Evolutionary conservation across 139 green algal genomes (phyloP).

Genomic region (Edaphochlamys debaryana): DNA sequence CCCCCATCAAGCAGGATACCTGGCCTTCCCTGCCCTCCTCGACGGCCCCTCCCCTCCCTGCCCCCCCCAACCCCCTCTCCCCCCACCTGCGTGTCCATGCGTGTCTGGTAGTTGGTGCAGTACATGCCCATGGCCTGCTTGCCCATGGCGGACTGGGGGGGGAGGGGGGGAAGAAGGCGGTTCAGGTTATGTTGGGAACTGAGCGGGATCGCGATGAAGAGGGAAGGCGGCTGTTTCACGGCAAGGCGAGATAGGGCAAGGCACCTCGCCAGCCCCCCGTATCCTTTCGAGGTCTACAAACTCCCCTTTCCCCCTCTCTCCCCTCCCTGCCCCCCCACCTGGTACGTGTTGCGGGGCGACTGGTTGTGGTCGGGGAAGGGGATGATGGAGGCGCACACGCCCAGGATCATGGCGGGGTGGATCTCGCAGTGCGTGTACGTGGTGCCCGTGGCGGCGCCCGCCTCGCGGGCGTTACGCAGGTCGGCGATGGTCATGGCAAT

Average conservation of each 20-base stretch:
- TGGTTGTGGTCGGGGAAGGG: slow-evolving; percentile 99
- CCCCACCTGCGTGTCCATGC: slow-evolving; percentile 74
- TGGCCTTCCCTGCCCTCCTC: too few relatives aligned
- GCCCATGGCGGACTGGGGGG: slow-evolving; percentile 85
- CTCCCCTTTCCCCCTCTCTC: too few relatives aligned
- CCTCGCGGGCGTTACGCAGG: slow-evolving; percentile 64
- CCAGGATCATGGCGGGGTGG: slow-evolving; percentile 98
- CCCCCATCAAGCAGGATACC: too few relatives aligned
- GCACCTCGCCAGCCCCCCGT: too few relatives aligned
- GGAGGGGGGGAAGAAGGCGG: slow-evolving; percentile 97
- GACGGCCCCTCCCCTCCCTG: not conserved
- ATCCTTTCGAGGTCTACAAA: slow-evolving; percentile 93
- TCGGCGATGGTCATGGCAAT: slow-evolving; percentile 96
- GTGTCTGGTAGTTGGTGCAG: slow-evolving; percentile 85
- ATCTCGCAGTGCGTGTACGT: slow-evolving; percentile 99
- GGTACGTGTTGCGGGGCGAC: slow-evolving; percentile 90
- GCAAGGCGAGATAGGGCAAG: too few relatives aligned
- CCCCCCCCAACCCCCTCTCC: not conserved
- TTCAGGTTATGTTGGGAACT: too few relatives aligned
- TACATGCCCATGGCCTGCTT: slow-evolving; percentile 97
- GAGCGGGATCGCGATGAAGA: too few relatives aligned
- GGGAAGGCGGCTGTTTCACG: too few relatives aligned
- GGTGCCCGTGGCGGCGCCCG: slow-evolving; percentile 61
- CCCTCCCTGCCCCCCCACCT: slow-evolving; percentile 39
- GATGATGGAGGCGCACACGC: slow-evolving; percentile 98